Conservation (phyloP, 441 rosid species). For the Hura crepitans region DNA sequence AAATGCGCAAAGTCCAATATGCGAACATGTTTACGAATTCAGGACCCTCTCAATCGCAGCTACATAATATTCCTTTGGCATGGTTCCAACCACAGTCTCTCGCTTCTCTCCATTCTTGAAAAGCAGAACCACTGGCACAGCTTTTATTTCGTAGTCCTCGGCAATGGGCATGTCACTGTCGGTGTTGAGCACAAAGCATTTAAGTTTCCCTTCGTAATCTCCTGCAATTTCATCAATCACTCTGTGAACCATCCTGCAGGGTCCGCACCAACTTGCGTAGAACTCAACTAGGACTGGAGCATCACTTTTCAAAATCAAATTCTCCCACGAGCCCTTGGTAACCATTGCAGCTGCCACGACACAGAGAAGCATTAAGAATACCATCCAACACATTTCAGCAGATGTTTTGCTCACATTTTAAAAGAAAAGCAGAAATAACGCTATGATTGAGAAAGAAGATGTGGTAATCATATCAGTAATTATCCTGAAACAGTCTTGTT, state of each 20-base stretch:
- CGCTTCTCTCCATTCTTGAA: constrained; percentile 78
- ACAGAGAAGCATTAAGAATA: constrained; percentile 13
- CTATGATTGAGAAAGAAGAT: background rate
- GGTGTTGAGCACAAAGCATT: constrained; percentile 63
- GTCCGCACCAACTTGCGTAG: constrained; percentile 95
- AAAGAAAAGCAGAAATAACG: constrained; percentile 7
- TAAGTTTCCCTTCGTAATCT: constrained; percentile 68
- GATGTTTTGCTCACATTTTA: constrained; percentile 5
- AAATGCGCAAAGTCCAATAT: constrained; percentile 2
- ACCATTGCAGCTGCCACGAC: constrained; percentile 48
- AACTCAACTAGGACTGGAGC: constrained; percentile 81
- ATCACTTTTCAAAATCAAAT: constrained; percentile 51
- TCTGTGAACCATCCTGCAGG: constrained; percentile 86
- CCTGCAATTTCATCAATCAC: constrained; percentile 76
- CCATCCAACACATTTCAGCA: background rate
- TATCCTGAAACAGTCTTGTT: background rate
- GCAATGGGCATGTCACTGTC: constrained; percentile 62
- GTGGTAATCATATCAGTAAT: background rate
- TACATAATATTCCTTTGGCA: constrained; percentile 89
- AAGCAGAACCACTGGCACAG: constrained; percentile 78
- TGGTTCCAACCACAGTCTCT: constrained; percentile 79
- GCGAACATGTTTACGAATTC: constrained; percentile 34
- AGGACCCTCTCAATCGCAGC: constrained; percentile 87
- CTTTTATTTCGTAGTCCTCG: constrained; percentile 71
- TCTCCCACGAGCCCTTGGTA: constrained; percentile 60